Percentiles rank a stretch among this genome's conserved stretches.
Evolutionary conservation across 2,329 filamentous ascomycete genomes (phyloP).

Genomic region (Trichoderma citrinoviride): DNA sequence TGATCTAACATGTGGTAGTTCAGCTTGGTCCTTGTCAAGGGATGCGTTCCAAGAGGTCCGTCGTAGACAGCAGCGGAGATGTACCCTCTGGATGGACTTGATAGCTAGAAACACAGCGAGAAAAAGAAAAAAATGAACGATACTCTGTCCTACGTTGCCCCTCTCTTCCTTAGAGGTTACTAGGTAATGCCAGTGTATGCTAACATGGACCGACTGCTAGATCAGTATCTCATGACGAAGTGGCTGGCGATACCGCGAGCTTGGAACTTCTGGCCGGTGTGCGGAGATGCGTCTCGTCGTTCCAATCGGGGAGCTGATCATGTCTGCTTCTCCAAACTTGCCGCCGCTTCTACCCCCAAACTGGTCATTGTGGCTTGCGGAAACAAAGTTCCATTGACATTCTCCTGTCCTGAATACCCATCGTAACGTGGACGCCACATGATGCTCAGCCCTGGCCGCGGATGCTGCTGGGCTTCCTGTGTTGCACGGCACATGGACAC

Average conservation of each 20-base stretch:
- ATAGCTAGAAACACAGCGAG: no score
- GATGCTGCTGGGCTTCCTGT: background rate
- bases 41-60: no score
- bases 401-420: conserved; percentile 2
- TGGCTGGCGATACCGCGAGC: background rate
- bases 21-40: no score
- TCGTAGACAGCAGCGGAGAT: no score
- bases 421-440: conserved; percentile 15
- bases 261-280: background rate
- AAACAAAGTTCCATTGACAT: background rate
- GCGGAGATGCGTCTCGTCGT: background rate
- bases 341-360: background rate
- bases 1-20: no score
- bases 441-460: conserved; percentile 6
- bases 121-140: no score
- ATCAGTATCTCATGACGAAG: background rate
- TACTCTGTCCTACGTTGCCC: no score
- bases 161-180: no score
- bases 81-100: no score
- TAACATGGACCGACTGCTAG: background rate
- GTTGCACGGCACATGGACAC: background rate
- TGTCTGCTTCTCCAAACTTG: background rate
- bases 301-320: background rate
- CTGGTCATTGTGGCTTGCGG: background rate
- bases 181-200: background rate